These are phyloP conservation scores for Elsinoe perseae DNA, from an alignment of 2,329 filamentous ascomycete species.

Conservation along the genomic window DNA sequence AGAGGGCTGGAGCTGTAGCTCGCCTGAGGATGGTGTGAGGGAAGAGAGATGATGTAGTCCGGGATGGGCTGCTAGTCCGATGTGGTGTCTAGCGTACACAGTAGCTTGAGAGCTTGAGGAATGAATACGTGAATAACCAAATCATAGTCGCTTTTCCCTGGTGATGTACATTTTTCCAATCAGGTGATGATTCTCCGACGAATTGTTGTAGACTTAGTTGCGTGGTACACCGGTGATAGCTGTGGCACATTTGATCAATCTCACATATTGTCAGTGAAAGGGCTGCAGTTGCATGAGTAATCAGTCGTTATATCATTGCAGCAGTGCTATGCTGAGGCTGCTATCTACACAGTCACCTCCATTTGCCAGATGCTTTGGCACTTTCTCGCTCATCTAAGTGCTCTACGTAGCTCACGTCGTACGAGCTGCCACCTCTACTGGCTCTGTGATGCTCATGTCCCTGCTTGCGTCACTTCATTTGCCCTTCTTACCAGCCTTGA, in stretches of 20 bases:
- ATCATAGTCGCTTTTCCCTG: neutral
- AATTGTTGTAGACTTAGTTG: too few species aligned
- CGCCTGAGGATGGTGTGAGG: neutral
- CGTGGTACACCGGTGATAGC: too few species aligned
- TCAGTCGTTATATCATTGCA: neutral
- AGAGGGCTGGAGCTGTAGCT: neutral
- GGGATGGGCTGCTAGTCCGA: neutral
- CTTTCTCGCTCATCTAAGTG: neutral
- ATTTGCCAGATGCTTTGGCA: neutral
- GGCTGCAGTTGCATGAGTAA: neutral
- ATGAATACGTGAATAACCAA: constrained; percentile 4
- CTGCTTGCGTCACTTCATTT: neutral
- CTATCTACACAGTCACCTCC: neutral
- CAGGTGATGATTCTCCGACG: too few species aligned
- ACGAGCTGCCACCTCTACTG: too few species aligned
- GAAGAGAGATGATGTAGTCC: neutral
- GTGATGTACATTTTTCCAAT: neutral
- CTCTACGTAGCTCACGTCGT: too few species aligned
- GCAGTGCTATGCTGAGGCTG: neutral
- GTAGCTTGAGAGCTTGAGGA: neutral
- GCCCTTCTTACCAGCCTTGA: constrained; percentile 28
- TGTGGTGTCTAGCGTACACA: neutral
- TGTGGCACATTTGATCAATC: too few species aligned
- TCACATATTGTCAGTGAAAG: too few species aligned
- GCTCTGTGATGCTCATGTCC: too few species aligned